Percentiles rank a stretch among this genome's conserved stretches.
phyloP scores from a whole-genome alignment of 495 filamentous ascomycete species.

The Neurospora sp. region DNA sequence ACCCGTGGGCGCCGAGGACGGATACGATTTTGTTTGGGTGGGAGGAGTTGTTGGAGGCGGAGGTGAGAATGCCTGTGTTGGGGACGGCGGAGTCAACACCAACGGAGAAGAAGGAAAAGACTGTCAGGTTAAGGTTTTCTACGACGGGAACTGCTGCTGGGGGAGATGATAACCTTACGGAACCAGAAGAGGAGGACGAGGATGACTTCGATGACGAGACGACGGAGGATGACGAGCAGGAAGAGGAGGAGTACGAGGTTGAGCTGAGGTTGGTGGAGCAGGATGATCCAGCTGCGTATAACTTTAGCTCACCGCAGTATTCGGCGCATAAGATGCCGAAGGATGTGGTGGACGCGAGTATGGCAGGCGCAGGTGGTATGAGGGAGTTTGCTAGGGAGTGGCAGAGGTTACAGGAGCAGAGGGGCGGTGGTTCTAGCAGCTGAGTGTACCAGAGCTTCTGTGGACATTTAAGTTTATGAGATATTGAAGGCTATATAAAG shows the following conservation, averaged over 20 bases:
- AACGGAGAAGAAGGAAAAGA: conserved; percentile 18
- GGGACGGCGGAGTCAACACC: conserved; percentile 21
- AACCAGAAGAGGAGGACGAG: conserved; percentile 2
- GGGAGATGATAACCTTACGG: neutral
- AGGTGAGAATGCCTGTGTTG: conserved; percentile 42
- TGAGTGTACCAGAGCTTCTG: neutral
- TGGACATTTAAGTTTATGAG: neutral
- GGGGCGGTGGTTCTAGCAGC: neutral
- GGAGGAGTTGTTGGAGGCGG: conserved; percentile 70
- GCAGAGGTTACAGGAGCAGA: conserved; percentile 52
- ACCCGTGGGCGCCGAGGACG: conserved; percentile 86
- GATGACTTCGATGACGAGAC: conserved; percentile 23
- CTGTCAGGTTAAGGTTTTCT: neutral
- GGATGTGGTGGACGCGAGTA: conserved; percentile 86
- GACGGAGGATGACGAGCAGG: conserved; percentile 39
- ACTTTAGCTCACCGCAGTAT: conserved; percentile 76
- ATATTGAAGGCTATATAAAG: neutral
- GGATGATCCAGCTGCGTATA: conserved; percentile 79
- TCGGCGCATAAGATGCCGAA: conserved; percentile 91
- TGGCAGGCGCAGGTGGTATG: conserved; percentile 62
- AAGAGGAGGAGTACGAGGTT: conserved; percentile 51
- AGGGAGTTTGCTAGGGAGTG: conserved; percentile 80
- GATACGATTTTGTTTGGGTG: conserved; percentile 86
- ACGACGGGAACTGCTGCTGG: neutral
- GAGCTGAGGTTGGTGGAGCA: conserved; percentile 74